Base-by-base conservation (phyloP, 345 rosid species). In the Aquilaria sinensis region DNA sequence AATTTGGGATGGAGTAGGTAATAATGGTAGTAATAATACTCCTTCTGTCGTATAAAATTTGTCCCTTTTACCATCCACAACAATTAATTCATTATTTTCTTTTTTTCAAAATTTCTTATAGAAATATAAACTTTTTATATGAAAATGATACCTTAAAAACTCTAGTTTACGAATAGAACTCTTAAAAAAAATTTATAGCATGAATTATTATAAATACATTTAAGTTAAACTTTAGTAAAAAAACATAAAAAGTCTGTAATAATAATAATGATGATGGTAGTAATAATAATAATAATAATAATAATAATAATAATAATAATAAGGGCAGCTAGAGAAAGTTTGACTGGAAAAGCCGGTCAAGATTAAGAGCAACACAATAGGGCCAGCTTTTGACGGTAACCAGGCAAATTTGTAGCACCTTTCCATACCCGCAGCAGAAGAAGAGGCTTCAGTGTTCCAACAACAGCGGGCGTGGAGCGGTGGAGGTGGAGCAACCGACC, bases 341-440 rank as follows among this genome's bases (percentile, higher is more conserved):
- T 53, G 30, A 6, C 54, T 50, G 5, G 52, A 16, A 10, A 52
- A 63, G 32, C 53, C 60, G 14, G 60, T 64, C 56, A 46, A 54
- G 67, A 56, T 64, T 55, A 3, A 54, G 59, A 64, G 59, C 61
- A 11, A 55, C 47, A 56, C 1, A 31, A 47, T 55, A 47, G 61
- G 61, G 46, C 31, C 31, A 63, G 32, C 43, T 29, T 14, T 45
- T 45, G 60, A 64, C 31, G 9, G 52, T 53, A 63, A 63, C 57
- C 67, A 53, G 9, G 50, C 14, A 10, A 55, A 12, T 9, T 55
- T 53, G 5, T 1, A 53, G 34, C 30, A 55, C 5, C 47, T 47
- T 23, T 23, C 23, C 23, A 10, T 33, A 13, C 6, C 15, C 29
- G 29, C 9, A 15, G 57, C 58, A n/a, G 32, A 15, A 46, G 31